Percentiles rank a stretch among this genome's conserved stretches.
phyloP scores from a whole-genome alignment of 2,329 filamentous ascomycete genomes.

The Nothomitra cinnamomea region DNA sequence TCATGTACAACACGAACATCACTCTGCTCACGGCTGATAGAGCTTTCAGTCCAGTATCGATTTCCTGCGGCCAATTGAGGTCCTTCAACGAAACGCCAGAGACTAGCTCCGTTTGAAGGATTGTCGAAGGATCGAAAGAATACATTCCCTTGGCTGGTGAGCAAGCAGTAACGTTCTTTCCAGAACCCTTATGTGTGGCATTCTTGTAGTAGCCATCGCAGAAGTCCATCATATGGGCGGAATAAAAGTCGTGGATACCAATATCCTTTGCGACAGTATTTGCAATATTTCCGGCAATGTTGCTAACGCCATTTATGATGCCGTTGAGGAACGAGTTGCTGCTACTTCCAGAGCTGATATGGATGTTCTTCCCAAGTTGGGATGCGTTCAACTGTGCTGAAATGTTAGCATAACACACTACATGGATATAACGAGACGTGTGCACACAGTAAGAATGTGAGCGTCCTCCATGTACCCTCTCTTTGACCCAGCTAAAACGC shows the following conservation, averaged over 20 bases:
- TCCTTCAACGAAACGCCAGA: conserved; percentile 31
- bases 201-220: conserved; percentile 31
- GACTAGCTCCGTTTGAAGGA: conserved; percentile 32
- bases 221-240: conserved; percentile 40
- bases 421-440: no score
- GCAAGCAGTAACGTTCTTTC: conserved; percentile 37
- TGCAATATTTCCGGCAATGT: conserved; percentile 5
- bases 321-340: conserved; percentile 18
- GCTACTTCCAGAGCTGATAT: conserved; percentile 2
- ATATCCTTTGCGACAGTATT: conserved; percentile 27
- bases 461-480: conserved; percentile 38
- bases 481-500: conserved; percentile 43
- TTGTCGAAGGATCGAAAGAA: conserved; percentile 36
- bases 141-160: conserved; percentile 35
- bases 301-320: conserved; percentile 20
- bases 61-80: conserved; percentile 38
- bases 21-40: conserved; percentile 32
- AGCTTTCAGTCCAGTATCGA: conserved; percentile 34
- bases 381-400: no score
- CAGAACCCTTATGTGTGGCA: conserved; percentile 22
- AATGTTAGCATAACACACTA: no score
- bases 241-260: conserved; percentile 44
- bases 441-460: conserved; percentile 35
- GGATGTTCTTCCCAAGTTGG: no score
- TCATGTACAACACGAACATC: conserved; percentile 41